Evolutionary conservation across 768 basidiomycete species (phyloP).

Genomic region (Mycena rebaudengoi): DNA sequence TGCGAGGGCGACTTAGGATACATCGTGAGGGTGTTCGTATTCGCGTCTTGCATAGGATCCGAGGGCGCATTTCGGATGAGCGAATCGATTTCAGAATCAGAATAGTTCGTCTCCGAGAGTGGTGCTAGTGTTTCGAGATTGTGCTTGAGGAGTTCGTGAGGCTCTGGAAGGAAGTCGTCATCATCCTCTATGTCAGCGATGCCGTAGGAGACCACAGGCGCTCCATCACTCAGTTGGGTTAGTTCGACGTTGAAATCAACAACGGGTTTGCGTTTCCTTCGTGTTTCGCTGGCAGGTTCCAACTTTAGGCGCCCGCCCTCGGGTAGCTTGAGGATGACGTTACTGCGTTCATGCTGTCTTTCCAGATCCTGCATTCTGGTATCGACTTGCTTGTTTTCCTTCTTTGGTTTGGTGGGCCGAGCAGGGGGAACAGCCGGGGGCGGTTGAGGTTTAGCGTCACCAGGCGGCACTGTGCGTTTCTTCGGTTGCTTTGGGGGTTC

Average conservation of each 20-base stretch:
- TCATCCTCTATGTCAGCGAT: slow-evolving; percentile 39
- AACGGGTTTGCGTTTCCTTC: slow-evolving; percentile 37
- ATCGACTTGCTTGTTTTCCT: slow-evolving; percentile 37
- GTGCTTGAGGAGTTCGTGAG: slow-evolving; percentile 41
- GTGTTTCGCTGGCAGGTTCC: slow-evolving; percentile 35
- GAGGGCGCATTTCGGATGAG: slow-evolving; percentile 49
- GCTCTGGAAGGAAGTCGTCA: slow-evolving; percentile 55
- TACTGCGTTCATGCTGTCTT: slow-evolving; percentile 50
- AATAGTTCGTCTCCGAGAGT: slow-evolving; percentile 48
- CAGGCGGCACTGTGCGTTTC: slow-evolving; percentile 18
- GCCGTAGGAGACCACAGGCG: slow-evolving; percentile 28
- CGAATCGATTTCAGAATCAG: slow-evolving; percentile 52
- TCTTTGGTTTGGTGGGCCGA: slow-evolving; percentile 19
- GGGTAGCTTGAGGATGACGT: slow-evolving; percentile 48
- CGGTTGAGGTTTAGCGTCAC: background rate
- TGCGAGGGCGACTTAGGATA: background rate
- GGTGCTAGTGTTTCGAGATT: slow-evolving; percentile 16
- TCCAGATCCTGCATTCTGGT: slow-evolving; percentile 50
- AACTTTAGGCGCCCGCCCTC: slow-evolving; percentile 57
- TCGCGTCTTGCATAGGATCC: slow-evolving; percentile 23
- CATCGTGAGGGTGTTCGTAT: too few relatives aligned
- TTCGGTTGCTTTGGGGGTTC: slow-evolving; percentile 53
- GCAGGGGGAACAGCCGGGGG: slow-evolving; percentile 8
- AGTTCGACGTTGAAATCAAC: slow-evolving; percentile 64
- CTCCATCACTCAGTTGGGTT: slow-evolving; percentile 45